Evolutionary conservation across 441 rosid genomes (phyloP), one percentile per base, ranked within the genome.

Genomic region (Populus hybrid): DNA sequence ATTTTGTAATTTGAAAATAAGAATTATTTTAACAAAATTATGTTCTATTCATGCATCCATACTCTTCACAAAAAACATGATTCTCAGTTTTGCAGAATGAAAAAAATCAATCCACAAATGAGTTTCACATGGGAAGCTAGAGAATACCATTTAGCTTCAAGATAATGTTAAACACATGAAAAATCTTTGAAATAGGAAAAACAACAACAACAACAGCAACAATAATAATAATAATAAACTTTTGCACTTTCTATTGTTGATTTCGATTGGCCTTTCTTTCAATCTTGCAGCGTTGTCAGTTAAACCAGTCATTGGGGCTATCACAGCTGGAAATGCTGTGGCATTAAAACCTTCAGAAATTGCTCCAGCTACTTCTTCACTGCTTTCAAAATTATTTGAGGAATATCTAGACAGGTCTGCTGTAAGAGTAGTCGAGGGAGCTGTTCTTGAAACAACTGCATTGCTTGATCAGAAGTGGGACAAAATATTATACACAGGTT

Each of bases 321-420:
- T 92, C 69, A 89, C 91, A 66, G 93, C 96, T 24, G 96, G 96
- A 32, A 90, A 90, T 83, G 87, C 93, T 18, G 75, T 89, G 35
- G 90, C 88, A 70, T 40, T 92, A 76, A 92, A 90, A 80, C 94
- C 96, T 68, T 92, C 94, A 72, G 96, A 90, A 85, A 70, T 89
- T 46, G 76, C 94, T 59, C 92, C 94, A 6, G 96, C 96, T 11
- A 36, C 89, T 35, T 83, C 94, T 32, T 74, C 89, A 5, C 61
- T 92, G 77, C 89, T 89, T 72, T 79, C 86, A 26, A 86, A 81
- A 70, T 71, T 92, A 70, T 21, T 89, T 1, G 83, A 77, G 8
- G 59, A 88, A 72, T 90, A 92, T 79, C 42, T 92, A 75, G 96
- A 92, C 78, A 57, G 11, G 50, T 86, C 89, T 67, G 70, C 83